These are phyloP conservation scores for Alternaria sp. DNA, from an alignment of 2,329 filamentous ascomycete species.

Conservation along the genomic window DNA sequence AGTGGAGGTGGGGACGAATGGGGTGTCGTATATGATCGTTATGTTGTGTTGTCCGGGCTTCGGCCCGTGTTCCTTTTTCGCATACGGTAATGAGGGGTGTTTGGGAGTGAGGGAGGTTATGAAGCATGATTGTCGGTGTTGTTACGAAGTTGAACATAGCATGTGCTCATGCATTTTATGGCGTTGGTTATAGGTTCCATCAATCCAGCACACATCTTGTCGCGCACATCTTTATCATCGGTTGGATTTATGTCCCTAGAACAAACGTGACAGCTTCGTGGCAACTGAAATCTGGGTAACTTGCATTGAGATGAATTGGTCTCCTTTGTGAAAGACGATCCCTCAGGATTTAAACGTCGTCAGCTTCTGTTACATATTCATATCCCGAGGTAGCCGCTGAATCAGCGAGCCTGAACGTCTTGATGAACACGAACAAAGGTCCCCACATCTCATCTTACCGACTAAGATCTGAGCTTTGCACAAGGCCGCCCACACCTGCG, in stretches of 20 bases:
- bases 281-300: background rate
- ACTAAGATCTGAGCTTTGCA: background rate
- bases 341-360: background rate
- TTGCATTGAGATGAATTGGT: background rate
- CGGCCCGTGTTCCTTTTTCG: background rate
- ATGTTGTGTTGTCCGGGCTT: background rate
- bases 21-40: background rate
- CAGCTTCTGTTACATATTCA: background rate
- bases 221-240: background rate
- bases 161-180: background rate
- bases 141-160: background rate
- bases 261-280: background rate
- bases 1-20: background rate
- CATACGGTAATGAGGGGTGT: slow-evolving; percentile 1
- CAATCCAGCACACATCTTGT: background rate
- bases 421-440: background rate
- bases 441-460: slow-evolving; percentile 5
- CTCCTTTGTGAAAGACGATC: background rate
- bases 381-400: background rate
- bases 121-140: background rate
- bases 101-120: background rate
- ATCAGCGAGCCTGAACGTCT: background rate
- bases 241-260: background rate
- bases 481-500: background rate
- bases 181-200: background rate